Base-by-base conservation (phyloP, 1,139 yeast species). In the Yamadazyma friedrichii region DNA sequence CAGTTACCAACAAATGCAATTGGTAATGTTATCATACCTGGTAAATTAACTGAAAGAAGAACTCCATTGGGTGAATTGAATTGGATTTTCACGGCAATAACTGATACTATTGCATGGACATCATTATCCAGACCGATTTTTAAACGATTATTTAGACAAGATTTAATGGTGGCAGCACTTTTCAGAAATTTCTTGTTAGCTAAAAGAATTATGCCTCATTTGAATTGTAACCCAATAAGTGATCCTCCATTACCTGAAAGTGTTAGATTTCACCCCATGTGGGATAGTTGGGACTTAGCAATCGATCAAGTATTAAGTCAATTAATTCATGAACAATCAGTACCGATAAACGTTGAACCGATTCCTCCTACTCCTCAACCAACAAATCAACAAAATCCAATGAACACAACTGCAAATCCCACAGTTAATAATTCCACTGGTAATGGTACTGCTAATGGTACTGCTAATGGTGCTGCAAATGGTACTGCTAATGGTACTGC, bases 251-350 rank as follows among this genome's bases (percentile, higher is more conserved):
- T 93, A 32, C 98, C 98, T 0, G 91, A 88, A 43, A 70, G 81
- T 9, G 80, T 83, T 2, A 80, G 88, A 40, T 77, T 78, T 48
- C 98, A 94, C 58, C 82, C 95, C 10, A 85, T 93, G 88, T 93
- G 99, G 99, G 95, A 89, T 48, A 84, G 97, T 0, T 93, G 98
- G 98, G 98, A 94, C 58, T 70, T 93, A 54, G 98, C 98, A 0
- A 85, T 93, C 37, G 98, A 93, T 61, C 97, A 93, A 56, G 95
- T 95, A 2, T 69, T 94, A 41, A 80, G 88, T 4, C 88, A 84
- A 53, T 61, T 84, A 36, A 71, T 84, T 39, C 71, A 69, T 43
- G 67, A 61, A 29, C 41, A 32, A 31, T 9, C 29, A 3, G 13
- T 38, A 6, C 39, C 41, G 6, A 15, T 30, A 11, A 10, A 30